Evolutionary conservation across 2,329 filamentous ascomycete genomes (phyloP), one percentile per base, ranked within the genome.

Genomic region (Hyphodiscus sp.): DNA sequence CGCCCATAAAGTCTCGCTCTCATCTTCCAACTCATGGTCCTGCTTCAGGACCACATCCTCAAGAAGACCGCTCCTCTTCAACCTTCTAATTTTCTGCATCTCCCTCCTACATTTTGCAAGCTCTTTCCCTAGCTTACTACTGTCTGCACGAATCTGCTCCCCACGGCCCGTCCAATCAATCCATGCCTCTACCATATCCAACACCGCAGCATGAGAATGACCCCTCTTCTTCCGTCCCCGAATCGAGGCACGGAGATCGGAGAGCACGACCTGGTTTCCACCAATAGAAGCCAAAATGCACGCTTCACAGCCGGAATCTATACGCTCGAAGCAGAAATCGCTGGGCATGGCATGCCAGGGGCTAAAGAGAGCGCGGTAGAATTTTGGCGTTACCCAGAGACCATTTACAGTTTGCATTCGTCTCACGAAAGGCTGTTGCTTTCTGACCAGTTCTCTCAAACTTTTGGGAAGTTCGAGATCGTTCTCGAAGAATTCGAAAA

Each of bases 221-320:
- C 49, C 16, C n/a, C 52, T 62, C 50, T 54, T 62, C 46, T 52
- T 59, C 33, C 78, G 71, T 30, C 72, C 71, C 10, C 73, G 26
- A 51, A 80, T 60, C 42, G 69, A 66, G 2, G 75, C 72, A 26
- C 73, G 65, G 30, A 83, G 60, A 59, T 79, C 76, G 6, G 68
- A 63, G 2, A 83, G 64, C 1, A 73, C 58, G 16, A 69, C 62
- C 4, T 61, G 64, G 30, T 71, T 69, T 0, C 73, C 74, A 1
- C 78, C 78, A 0, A 83, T 61, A 2, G 70, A 68, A 1, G 76
- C 71, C 13, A 82, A 63, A 26, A 79, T 74, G 56, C 80, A 83
- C 1, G 77, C 79, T 60, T 80, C 74, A 57, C 80, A 83, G 15
- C 69, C 66, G 7, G 63, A 69, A 29, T 57, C 52, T 3, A 75